Base-by-base conservation (phyloP, 768 basidiomycete species). In the Amanita thiersii region DNA sequence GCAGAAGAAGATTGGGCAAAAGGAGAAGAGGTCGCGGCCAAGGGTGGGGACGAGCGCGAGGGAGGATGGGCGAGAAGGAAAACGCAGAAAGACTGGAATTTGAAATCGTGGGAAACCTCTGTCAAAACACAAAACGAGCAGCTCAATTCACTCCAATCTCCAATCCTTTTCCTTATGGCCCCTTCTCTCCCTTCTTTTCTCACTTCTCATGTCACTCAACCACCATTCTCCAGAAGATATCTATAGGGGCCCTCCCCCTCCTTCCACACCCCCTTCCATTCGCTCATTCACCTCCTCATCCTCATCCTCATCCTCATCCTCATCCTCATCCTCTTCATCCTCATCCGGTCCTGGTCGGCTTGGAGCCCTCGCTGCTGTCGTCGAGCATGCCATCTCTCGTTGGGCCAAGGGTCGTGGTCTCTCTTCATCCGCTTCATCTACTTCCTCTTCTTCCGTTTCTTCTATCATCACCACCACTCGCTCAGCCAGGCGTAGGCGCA, bases 1-100 rank as follows among this genome's bases (percentile, higher is more conserved):
- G 59, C 80, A 86, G 61, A 87, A 77, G 59, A 94, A 92, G 68
- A 65, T 82, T 14, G 72, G 73, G 38, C 87, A 90, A 60, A 91
- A 86, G 59, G 92, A 94, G 68, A 94, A 93, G 63, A 84, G 77
- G 53, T 80, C 73, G 43, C 67, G 89, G 40, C 92, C 92, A 9
- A 57, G 45, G 56, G 53, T 15, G 44, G 38, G 32, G 37, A 32
- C 5, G 38, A 32, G 29, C 45, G 47, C 28, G 49, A 48, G 14
- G 48, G 44, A 19, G 51, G 46, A 28, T 35, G 36, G 21, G 34
- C 19, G 19, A 40, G 17, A n/a, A 36, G 6, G 30, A 9, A 45
- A 45, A 14, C 44, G 44, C n/a, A 37, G 15, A 3, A 30, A 30
- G n/a, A 19, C 25, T 19, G 33, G 29, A 26, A 32, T 20, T 35